phyloP scores from a whole-genome alignment of 2,329 filamentous ascomycete species.

The Mollisia scopiformis region DNA sequence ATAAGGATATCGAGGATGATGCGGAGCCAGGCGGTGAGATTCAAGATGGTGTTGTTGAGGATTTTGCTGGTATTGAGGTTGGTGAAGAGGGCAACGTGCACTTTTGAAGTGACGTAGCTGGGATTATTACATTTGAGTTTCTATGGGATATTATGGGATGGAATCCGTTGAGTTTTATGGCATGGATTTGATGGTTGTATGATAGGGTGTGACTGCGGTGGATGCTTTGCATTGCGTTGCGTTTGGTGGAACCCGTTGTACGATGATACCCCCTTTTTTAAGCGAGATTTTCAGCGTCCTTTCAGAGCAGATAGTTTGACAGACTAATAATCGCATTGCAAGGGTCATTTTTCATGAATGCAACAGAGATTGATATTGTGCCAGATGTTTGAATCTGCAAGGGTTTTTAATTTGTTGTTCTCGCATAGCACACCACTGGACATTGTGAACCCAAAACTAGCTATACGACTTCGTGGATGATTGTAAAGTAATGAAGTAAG shows the following conservation, averaged over 20 bases:
- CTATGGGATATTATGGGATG: too few species aligned
- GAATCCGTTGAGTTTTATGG: too few species aligned
- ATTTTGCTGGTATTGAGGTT: not conserved
- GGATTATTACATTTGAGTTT: too few species aligned
- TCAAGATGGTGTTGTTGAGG: not conserved
- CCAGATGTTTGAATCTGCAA: too few species aligned
- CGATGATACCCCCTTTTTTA: not conserved
- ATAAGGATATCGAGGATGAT: not conserved
- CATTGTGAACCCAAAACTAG: not conserved
- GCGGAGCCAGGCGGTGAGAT: not conserved
- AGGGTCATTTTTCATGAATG: too few species aligned
- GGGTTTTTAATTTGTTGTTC: too few species aligned
- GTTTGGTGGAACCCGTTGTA: not conserved
- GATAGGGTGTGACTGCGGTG: not conserved
- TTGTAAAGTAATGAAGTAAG: not conserved
- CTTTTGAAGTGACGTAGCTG: not conserved
- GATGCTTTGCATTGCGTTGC: not conserved
- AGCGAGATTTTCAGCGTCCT: not conserved
- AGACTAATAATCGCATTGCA: too few species aligned
- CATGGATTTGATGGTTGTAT: too few species aligned
- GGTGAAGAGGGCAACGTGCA: not conserved
- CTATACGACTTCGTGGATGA: not conserved
- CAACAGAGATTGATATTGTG: too few species aligned
- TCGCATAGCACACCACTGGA: not conserved
- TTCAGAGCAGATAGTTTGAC: too few species aligned